Evolutionary conservation across 1,284 basidiomycete genomes (phyloP).

Genomic region (Amylostereum areolatum): DNA sequence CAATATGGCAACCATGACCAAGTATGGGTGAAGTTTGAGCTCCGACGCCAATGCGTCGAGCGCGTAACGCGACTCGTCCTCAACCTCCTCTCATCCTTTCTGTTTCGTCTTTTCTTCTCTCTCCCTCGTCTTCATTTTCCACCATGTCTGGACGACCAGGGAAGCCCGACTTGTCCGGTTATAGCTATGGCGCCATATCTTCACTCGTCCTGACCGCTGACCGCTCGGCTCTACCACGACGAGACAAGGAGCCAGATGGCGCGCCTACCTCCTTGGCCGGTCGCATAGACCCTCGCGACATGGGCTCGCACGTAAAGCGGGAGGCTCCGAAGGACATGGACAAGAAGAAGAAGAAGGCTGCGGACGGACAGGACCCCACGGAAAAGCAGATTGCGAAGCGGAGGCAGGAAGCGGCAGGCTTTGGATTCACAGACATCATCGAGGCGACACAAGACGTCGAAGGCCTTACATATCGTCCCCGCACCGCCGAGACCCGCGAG

Average conservation of each 20-base stretch:
- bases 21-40: too few relatives aligned
- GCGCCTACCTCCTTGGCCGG: slow-evolving; percentile 91
- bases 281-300: slow-evolving; percentile 84
- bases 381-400: slow-evolving; percentile 56
- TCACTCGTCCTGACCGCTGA: slow-evolving; percentile 84
- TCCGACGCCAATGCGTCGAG: too few relatives aligned
- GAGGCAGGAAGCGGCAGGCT: slow-evolving; percentile 49
- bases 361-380: slow-evolving; percentile 45
- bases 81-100: too few relatives aligned
- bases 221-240: slow-evolving; percentile 66
- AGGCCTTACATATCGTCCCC: slow-evolving; percentile 87
- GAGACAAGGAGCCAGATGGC: slow-evolving; percentile 94
- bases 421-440: slow-evolving; percentile 83
- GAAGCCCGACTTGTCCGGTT: slow-evolving; percentile 76
- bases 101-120: too few relatives aligned
- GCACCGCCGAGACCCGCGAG: slow-evolving; percentile 90
- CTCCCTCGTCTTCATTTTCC: too few relatives aligned
- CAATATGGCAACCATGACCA: too few relatives aligned
- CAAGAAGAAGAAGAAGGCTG: slow-evolving; percentile 88
- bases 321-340: slow-evolving; percentile 89
- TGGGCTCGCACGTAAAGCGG: slow-evolving; percentile 88
- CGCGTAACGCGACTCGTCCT: too few relatives aligned
- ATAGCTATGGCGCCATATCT: slow-evolving; percentile 89
- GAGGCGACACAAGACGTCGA: slow-evolving; percentile 92
- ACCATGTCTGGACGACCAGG: slow-evolving; percentile 40